Percentiles rank a stretch among this genome's conserved stretches.
These are phyloP conservation scores for Volvox reticuliferus DNA, from an alignment of 139 green algal genomes.

Conservation along the genomic window DNA sequence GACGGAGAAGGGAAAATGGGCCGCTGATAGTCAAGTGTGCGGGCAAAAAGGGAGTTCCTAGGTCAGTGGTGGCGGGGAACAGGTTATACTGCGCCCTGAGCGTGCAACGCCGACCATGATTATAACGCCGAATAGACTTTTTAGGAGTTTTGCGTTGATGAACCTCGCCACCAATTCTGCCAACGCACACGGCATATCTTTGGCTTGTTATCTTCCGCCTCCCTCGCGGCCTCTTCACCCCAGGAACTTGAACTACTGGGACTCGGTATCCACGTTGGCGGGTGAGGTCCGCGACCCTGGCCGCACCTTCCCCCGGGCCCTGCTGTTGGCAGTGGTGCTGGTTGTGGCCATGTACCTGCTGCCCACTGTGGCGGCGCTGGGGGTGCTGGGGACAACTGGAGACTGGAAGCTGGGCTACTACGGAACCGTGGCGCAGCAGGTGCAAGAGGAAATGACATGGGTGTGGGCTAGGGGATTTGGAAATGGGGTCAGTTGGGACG, in stretches of 20 bases:
- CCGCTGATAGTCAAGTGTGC: neutral
- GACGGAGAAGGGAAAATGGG: neutral
- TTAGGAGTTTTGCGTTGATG: too few species aligned
- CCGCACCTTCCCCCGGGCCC: conserved; percentile 88
- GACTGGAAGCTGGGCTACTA: conserved; percentile 93
- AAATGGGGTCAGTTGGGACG: neutral
- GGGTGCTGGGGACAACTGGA: conserved; percentile 59
- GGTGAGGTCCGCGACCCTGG: conserved; percentile 88
- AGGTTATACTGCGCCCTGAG: too few species aligned
- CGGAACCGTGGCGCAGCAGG: conserved; percentile 75
- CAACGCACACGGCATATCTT: too few species aligned
- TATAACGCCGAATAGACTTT: neutral
- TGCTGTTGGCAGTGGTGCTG: conserved; percentile 81
- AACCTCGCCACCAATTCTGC: too few species aligned
- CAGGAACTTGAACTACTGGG: conserved; percentile 86
- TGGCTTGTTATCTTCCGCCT: neutral
- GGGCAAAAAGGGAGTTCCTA: neutral
- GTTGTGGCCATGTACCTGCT: conserved; percentile 81
- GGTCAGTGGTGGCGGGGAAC: too few species aligned
- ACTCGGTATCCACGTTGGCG: conserved; percentile 90
- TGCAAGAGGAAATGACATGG: conserved; percentile 40
- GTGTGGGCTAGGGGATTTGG: neutral
- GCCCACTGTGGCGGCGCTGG: conserved; percentile 83
- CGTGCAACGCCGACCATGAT: neutral
- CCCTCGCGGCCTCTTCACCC: conserved; percentile 60